Base-by-base conservation (phyloP, 176 grass and related monocot genomes). In the Cenchrus purpureus region DNA sequence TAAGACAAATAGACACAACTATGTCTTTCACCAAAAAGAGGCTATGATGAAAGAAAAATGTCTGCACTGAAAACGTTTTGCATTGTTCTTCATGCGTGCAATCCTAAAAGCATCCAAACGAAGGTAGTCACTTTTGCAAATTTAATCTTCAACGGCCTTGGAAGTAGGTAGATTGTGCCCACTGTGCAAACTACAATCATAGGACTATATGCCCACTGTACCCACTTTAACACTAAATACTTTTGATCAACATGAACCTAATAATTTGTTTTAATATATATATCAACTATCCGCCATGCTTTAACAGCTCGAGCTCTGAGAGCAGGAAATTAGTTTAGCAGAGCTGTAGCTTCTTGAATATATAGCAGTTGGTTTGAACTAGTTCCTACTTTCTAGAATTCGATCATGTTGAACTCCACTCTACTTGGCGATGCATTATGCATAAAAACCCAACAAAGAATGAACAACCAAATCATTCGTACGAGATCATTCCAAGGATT, bases 241-340 rank as follows among this genome's bases (percentile, higher is more conserved):
- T 76, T 44, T 54, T 37, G 2, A 70, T 25, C 17, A 42, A 9
- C 4, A 56, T 12, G 17, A 79, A 58, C 51, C 51, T 59, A 66
- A 68, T 4, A 72, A 32, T 15, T 64, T 77, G 19, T 12, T 40
- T 51, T 56, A 1, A 56, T 63, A 71, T 1, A 20, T 46, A 6
- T 68, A 89, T 66, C 46, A 56, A 19, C 31, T 22, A 10, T 13
- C 20, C 17, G 67, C 10, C 25, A 54, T 46, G 62, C 71, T 48
- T 70, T 69, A 85, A 68, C 14, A 81, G 45, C 77, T 75, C 7
- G 7, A 80, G 20, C 44, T 81, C 78, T 34, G 40, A 80, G 7
- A 85, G 13, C 43, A 64, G 19, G 28, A 14, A 84, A 7, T 16
- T 32, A 74, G 60, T 74, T 10, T 53, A 45, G 16, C 19, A 63